Evolutionary conservation across 2,329 filamentous ascomycete genomes (phyloP).

Genomic region (Colletotrichum navitas): DNA sequence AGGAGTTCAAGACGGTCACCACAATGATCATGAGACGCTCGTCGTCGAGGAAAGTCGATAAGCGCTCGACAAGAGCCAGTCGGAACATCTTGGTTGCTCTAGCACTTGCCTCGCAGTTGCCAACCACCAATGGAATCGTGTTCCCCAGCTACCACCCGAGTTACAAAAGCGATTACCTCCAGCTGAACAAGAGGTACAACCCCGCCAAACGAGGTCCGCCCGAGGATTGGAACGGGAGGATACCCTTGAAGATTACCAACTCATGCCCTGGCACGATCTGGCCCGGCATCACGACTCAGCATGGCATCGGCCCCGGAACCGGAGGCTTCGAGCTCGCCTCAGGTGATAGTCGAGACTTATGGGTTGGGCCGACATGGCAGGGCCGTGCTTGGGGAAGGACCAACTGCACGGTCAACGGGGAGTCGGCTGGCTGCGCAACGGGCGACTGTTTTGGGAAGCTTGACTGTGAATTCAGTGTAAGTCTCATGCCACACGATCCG

Average conservation of each 20-base stretch:
- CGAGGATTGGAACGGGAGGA: constrained; percentile 52
- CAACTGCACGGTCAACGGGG: constrained; percentile 81
- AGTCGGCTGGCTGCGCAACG: constrained; percentile 77
- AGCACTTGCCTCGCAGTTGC: constrained; percentile 26
- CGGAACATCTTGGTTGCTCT: constrained; percentile 21
- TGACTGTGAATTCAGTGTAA: constrained; percentile 76
- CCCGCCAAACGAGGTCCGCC: constrained; percentile 50
- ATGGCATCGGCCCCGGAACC: constrained; percentile 74
- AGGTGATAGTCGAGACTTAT: constrained; percentile 70
- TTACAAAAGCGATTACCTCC: constrained; percentile 45
- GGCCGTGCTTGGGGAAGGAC: constrained; percentile 87
- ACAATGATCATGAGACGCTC: constrained; percentile 27
- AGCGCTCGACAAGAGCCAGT: constrained; percentile 2
- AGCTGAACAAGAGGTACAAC: constrained; percentile 45
- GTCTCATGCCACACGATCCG: constrained; percentile 46
- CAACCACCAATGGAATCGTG: constrained; percentile 18
- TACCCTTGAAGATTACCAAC: constrained; percentile 78
- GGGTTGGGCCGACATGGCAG: constrained; percentile 81
- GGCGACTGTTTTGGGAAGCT: constrained; percentile 82
- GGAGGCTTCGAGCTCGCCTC: constrained; percentile 77
- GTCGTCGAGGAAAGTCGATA: constrained; percentile 25
- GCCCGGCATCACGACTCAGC: constrained; percentile 81
- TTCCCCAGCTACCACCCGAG: constrained; percentile 29
- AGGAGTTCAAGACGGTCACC: neutral
- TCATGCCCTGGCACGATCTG: constrained; percentile 78